Conservation (phyloP, 192 early-diverging fungal species). For the Backusella liffmaniae region DNA sequence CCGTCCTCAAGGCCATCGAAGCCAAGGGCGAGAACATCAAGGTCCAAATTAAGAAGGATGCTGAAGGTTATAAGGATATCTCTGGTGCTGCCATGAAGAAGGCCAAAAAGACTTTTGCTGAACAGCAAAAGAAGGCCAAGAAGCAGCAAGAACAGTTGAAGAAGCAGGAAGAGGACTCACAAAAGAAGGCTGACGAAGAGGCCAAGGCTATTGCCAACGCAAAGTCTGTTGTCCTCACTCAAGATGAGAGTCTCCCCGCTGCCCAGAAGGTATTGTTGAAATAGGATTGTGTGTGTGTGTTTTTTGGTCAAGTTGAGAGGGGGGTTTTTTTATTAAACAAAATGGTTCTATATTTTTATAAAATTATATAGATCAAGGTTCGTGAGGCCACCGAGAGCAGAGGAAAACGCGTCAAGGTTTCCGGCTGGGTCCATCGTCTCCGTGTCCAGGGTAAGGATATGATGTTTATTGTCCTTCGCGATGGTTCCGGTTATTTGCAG, state of each 20-base stretch:
- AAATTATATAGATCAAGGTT: constrained; percentile 70
- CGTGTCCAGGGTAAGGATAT: constrained; percentile 97
- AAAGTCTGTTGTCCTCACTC: constrained; percentile 71
- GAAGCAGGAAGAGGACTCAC: constrained; percentile 65
- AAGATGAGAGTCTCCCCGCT: constrained; percentile 71
- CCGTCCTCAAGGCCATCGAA: constrained; percentile 71
- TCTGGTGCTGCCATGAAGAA: constrained; percentile 94
- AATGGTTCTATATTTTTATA: constrained; percentile 10
- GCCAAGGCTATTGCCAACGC: constrained; percentile 77
- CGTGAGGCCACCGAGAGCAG: constrained; percentile 60
- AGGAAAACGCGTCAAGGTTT: constrained; percentile 78
- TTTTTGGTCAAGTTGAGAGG: too few species aligned
- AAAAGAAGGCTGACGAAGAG: constrained; percentile 76
- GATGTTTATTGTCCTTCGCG: constrained; percentile 92
- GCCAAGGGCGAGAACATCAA: constrained; percentile 48
- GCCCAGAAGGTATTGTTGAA: constrained; percentile 57
- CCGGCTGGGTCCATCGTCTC: constrained; percentile 95
- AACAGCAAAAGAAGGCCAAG: constrained; percentile 69
- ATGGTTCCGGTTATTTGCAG: constrained; percentile 94
- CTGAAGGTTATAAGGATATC: constrained; percentile 72
- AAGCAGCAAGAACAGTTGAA: constrained; percentile 78
- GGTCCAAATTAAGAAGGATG: constrained; percentile 69
- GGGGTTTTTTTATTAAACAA: not conserved
- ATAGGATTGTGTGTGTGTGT: too few species aligned
- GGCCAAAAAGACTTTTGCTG: constrained; percentile 70